phyloP scores from a whole-genome alignment of 352 stramenopile genomes.

The Pythium dissimile region DNA sequence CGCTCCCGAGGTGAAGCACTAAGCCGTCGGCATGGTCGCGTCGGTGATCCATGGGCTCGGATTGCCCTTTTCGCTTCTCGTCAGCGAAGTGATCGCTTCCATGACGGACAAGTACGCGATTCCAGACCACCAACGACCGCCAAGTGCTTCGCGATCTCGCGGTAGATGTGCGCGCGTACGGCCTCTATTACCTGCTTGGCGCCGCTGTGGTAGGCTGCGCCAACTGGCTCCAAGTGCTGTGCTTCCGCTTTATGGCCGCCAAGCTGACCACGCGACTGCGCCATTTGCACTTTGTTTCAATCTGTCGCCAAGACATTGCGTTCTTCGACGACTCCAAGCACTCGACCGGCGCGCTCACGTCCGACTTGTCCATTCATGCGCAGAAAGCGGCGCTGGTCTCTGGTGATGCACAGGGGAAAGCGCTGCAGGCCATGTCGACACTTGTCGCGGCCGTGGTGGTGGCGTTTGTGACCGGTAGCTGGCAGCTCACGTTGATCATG shows the following conservation, averaged over 20 bases:
- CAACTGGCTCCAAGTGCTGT: conserved; percentile 26
- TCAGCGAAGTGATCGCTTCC: conserved; percentile 30
- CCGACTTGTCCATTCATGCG: conserved; percentile 41
- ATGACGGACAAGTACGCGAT: conserved; percentile 41
- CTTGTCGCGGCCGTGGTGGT: conserved; percentile 41
- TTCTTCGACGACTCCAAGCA: conserved; percentile 76
- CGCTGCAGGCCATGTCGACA: conserved; percentile 40
- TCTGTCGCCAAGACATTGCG: conserved; percentile 38
- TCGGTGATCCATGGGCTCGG: conserved; percentile 20
- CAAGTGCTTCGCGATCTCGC: conserved; percentile 24
- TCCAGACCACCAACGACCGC: conserved; percentile 20
- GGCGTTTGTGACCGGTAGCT: conserved; percentile 49
- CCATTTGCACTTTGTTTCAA: conserved; percentile 35
- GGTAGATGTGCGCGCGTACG: conserved; percentile 21
- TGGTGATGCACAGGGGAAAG: conserved; percentile 35
- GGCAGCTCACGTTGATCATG: conserved; percentile 62
- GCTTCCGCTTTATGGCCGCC: conserved; percentile 43
- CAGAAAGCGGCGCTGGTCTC: conserved; percentile 38
- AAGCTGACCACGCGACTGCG: conserved; percentile 39
- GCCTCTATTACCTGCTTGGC: conserved; percentile 25
- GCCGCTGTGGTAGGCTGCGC: conserved; percentile 24
- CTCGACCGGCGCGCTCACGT: conserved; percentile 38
- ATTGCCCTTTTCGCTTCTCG: conserved; percentile 27
- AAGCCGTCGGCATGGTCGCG: conserved; percentile 21
- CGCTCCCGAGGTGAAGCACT: conserved; percentile 32